Conservation (phyloP, 345 rosid species). For the Trapa bicornis region DNA sequence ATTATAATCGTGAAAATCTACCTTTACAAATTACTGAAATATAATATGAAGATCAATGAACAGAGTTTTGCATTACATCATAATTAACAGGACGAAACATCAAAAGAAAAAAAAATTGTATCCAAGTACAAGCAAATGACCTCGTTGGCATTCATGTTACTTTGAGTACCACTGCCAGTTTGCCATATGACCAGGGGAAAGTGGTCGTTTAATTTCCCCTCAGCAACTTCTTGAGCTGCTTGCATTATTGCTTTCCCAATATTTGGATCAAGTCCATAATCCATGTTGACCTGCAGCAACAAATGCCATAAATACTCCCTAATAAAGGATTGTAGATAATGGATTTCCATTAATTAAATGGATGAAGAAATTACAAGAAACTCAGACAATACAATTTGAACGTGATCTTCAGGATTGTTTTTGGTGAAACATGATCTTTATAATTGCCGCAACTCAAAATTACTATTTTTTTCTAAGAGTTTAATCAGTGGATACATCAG, state of each 20-base stretch:
- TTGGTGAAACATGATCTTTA: too few relatives aligned
- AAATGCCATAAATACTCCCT: background rate
- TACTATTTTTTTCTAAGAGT: background rate
- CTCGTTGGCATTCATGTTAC: constrained; percentile 99
- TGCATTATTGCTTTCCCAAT: constrained; percentile 83
- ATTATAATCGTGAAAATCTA: background rate
- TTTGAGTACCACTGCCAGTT: constrained; percentile 99
- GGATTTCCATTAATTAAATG: background rate
- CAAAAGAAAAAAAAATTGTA: too few relatives aligned
- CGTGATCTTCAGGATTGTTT: background rate
- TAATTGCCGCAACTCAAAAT: background rate
- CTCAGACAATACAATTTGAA: background rate
- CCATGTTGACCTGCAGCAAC: constrained; percentile 59
- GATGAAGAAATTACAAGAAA: background rate
- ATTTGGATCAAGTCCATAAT: constrained; percentile 80
- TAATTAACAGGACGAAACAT: background rate
- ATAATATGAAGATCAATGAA: background rate
- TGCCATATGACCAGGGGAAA: constrained; percentile 96
- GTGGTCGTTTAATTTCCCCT: constrained; percentile 74
- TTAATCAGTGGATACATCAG: background rate
- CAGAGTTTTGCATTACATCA: background rate
- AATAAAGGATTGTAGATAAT: background rate
- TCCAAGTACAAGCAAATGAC: constrained; percentile 16
- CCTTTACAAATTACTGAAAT: background rate
- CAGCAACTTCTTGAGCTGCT: constrained; percentile 91